Conservation (phyloP, 1,139 yeast genomes). For the Saccharomyces hybrid region DNA sequence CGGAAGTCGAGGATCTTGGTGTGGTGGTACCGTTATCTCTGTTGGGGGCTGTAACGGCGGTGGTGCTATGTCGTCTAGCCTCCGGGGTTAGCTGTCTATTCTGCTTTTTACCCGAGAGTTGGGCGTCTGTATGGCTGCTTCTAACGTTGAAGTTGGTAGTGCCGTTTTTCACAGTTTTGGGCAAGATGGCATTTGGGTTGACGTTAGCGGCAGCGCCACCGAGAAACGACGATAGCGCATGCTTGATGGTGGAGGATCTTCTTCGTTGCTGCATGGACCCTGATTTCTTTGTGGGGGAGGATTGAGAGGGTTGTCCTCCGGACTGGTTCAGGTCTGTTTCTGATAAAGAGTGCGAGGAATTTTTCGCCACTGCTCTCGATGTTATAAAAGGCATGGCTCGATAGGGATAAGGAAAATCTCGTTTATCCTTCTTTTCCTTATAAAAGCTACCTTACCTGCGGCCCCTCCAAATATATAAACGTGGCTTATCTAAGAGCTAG, state of each 20-base stretch:
- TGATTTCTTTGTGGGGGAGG: neutral
- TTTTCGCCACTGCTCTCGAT: neutral
- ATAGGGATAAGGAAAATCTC: neutral
- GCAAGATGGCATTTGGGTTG: neutral
- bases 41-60: neutral
- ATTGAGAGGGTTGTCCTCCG: neutral
- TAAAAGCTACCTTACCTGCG: neutral
- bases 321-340: neutral
- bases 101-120: neutral
- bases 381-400: neutral
- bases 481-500: neutral
- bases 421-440: neutral
- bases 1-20: neutral
- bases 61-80: neutral
- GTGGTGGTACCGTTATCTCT: neutral
- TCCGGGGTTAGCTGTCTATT: neutral
- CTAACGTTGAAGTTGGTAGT: neutral
- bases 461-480: neutral
- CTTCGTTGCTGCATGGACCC: constrained; percentile 6
- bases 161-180: neutral
- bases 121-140: constrained; percentile 4
- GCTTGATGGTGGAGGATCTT: constrained; percentile 20
- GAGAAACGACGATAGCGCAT: constrained; percentile 20
- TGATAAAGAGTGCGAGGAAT: neutral
- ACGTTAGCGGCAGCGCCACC: constrained; percentile 4